Evolutionary conservation across 169 alveolate species (phyloP).

Genomic region (Perkinsus chesapeaki): DNA sequence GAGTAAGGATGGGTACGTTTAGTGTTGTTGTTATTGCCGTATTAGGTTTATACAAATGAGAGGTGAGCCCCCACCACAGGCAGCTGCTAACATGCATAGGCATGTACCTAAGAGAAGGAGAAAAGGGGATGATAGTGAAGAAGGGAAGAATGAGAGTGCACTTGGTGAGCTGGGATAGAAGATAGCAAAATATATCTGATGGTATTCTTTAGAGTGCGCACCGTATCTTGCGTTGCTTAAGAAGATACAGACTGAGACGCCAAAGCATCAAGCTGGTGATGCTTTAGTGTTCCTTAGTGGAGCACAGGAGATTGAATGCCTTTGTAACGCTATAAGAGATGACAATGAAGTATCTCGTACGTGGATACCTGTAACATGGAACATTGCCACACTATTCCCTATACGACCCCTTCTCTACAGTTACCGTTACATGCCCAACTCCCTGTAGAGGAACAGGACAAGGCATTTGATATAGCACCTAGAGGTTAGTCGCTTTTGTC

Average conservation of each 20-base stretch:
- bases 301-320: background rate
- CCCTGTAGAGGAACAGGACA: background rate
- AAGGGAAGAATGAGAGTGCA: background rate
- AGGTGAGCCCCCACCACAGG: background rate
- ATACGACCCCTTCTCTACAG: background rate
- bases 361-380: background rate
- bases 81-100: background rate
- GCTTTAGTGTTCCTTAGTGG: conserved; percentile 9
- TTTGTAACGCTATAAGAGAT: background rate
- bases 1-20: background rate
- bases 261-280: background rate
- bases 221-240: background rate
- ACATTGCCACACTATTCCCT: background rate
- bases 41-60: background rate
- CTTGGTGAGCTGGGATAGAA: background rate
- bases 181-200: background rate
- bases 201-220: background rate
- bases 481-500: background rate
- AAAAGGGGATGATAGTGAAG: background rate
- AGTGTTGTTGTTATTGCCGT: background rate
- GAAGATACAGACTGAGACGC: background rate
- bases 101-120: background rate
- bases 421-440: background rate
- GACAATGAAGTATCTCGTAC: background rate
- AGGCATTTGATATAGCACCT: background rate